These are phyloP conservation scores for Aspergillus tamarii DNA, from an alignment of 2,329 filamentous ascomycete species.

Conservation along the genomic window DNA sequence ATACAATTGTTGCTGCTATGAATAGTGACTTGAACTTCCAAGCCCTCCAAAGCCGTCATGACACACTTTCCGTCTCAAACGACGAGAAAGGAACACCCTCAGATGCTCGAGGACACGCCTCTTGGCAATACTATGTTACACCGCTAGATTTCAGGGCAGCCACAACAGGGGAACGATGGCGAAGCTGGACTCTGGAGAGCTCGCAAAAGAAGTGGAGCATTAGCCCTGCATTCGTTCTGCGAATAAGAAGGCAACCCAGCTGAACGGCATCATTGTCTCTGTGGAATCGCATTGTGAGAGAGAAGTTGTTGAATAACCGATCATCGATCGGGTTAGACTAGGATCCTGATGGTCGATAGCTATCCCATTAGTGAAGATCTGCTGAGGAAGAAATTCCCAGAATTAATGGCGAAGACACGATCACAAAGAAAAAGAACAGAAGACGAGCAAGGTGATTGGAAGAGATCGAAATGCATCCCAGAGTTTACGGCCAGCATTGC, in stretches of 20 bases:
- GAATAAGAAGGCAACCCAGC: neutral
- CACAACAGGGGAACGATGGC: constrained; percentile 11
- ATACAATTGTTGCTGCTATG: constrained; percentile 2
- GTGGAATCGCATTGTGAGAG: neutral
- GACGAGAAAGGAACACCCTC: neutral
- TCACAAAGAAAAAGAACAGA: neutral
- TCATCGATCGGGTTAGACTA: neutral
- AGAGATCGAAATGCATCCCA: neutral
- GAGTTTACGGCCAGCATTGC: neutral
- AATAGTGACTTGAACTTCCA: neutral
- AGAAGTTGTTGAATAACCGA: neutral
- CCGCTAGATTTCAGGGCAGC: constrained; percentile 28
- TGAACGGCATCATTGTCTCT: constrained; percentile 5
- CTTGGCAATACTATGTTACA: constrained; percentile 25
- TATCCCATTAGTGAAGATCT: neutral
- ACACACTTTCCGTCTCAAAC: constrained; percentile 2
- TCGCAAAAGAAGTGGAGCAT: constrained; percentile 8
- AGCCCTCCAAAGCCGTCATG: neutral
- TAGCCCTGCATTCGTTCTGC: constrained; percentile 14
- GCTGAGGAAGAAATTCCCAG: neutral
- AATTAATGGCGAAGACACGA: neutral
- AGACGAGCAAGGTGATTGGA: neutral
- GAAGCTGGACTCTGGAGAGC: constrained; percentile 4
- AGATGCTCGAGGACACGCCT: constrained; percentile 9
- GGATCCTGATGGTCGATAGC: neutral